Conservation (phyloP, 225 moss, liverwort and hornwort genomes). For the Pseudoscleropodium purum region DNA sequence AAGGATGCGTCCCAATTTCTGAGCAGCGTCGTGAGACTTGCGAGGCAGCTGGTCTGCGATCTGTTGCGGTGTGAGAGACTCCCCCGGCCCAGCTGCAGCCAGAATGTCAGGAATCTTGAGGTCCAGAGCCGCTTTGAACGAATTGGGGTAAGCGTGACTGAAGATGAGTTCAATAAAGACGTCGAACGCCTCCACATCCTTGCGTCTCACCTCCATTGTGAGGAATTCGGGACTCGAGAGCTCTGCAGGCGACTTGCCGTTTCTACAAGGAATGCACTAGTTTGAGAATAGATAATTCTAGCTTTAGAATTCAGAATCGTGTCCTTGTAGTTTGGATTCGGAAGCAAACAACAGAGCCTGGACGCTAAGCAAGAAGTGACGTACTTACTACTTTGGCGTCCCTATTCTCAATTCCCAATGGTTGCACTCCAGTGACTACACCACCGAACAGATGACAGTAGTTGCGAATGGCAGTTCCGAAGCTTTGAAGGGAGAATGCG, state of each 20-base stretch:
- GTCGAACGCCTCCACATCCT: neutral
- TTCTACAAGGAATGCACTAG: neutral
- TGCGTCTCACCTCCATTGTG: neutral
- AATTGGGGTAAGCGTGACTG: neutral
- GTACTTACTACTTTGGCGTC: neutral
- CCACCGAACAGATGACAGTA: neutral
- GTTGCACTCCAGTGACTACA: neutral
- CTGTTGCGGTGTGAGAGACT: neutral
- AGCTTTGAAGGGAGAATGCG: neutral
- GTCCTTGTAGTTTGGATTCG: neutral
- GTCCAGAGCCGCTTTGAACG: neutral
- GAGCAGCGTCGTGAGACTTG: neutral
- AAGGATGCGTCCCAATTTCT: neutral
- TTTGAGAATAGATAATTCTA: neutral
- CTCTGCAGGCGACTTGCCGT: neutral
- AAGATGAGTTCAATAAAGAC: neutral
- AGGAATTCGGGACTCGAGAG: too few relatives aligned
- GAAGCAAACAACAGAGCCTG: neutral
- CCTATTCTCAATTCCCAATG: neutral
- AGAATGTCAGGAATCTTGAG: constrained; percentile 1
- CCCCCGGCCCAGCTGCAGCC: neutral
- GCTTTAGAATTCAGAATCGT: neutral
- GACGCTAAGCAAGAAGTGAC: neutral
- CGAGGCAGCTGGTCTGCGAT: neutral
- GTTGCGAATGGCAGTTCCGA: neutral